A percentile compares a stretch with the other conserved stretches of the same genome.
Evolutionary conservation across 371 early-diverging fungal species (phyloP).

Genomic region (Fennellomyces sp.): DNA sequence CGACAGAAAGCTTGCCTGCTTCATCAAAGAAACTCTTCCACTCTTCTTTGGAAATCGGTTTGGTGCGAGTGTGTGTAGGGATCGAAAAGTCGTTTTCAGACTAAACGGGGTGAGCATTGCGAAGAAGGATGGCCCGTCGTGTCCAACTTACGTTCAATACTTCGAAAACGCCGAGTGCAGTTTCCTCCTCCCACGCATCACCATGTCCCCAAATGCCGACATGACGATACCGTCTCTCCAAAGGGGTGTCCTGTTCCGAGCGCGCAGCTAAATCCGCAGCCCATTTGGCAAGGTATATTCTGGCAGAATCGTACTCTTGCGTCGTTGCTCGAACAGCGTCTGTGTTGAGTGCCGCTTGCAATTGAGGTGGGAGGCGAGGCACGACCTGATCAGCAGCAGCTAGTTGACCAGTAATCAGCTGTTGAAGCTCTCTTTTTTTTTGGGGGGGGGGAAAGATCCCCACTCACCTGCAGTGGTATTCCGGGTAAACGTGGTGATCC

Average conservation of each 20-base stretch:
- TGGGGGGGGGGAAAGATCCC: not conserved
- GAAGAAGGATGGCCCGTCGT: too few species aligned
- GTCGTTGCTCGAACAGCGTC: constrained; percentile 51
- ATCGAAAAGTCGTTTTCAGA: constrained; percentile 46
- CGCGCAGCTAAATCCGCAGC: constrained; percentile 67
- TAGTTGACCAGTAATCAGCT: constrained; percentile 10
- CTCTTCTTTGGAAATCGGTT: constrained; percentile 68
- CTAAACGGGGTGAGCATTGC: constrained; percentile 10
- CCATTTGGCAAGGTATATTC: constrained; percentile 86
- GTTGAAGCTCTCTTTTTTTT: not conserved
- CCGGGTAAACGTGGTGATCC: constrained; percentile 74
- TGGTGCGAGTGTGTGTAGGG: constrained; percentile 52
- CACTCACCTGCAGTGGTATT: constrained; percentile 55
- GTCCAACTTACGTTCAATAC: constrained; percentile 38
- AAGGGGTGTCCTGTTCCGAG: constrained; percentile 32
- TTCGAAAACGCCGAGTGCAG: constrained; percentile 50
- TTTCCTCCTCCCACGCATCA: constrained; percentile 45
- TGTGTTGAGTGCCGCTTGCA: constrained; percentile 42
- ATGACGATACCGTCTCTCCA: constrained; percentile 35
- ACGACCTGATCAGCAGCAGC: constrained; percentile 74
- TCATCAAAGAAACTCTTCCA: constrained; percentile 78
- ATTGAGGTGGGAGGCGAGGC: constrained; percentile 71
- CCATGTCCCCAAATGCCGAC: constrained; percentile 53
- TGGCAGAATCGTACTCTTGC: constrained; percentile 85
- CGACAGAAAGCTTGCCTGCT: constrained; percentile 56